phyloP scores from a whole-genome alignment of 768 basidiomycete genomes.

The Mycena filopes region DNA sequence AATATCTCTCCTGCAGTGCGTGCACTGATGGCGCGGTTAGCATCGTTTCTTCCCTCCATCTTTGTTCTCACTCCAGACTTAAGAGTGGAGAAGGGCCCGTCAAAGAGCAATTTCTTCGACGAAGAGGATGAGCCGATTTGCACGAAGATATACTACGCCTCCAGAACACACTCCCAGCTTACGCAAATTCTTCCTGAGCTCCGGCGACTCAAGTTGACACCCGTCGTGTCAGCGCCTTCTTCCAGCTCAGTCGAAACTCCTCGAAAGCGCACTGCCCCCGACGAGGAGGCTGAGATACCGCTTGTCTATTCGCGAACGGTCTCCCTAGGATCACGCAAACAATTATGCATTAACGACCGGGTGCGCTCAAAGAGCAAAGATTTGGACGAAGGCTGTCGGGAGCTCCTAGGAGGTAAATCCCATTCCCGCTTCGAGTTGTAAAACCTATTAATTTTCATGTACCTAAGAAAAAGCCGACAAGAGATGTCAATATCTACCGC shows the following conservation, averaged over 20 bases:
- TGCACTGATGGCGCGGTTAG: slow-evolving; percentile 83
- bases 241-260: slow-evolving; percentile 23
- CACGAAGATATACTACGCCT: slow-evolving; percentile 92
- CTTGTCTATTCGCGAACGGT: slow-evolving; percentile 65
- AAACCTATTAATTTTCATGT: background rate
- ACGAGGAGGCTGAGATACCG: slow-evolving; percentile 34
- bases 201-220: slow-evolving; percentile 67
- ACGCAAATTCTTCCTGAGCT: slow-evolving; percentile 91
- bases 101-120: slow-evolving; percentile 28
- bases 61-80: slow-evolving; percentile 38
- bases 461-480: slow-evolving; percentile 67
- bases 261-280: slow-evolving; percentile 40
- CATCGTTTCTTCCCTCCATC: slow-evolving; percentile 6
- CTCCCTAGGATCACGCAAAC: slow-evolving; percentile 90
- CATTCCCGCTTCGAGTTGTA: background rate
- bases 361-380: slow-evolving; percentile 72
- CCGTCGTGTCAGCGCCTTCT: slow-evolving; percentile 17
- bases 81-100: slow-evolving; percentile 34
- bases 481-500: slow-evolving; percentile 83
- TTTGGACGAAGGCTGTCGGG: slow-evolving; percentile 89
- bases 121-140: slow-evolving; percentile 65
- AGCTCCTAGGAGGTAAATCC: slow-evolving; percentile 73
- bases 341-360: slow-evolving; percentile 91
- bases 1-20: slow-evolving; percentile 83
- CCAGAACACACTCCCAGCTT: slow-evolving; percentile 95